Evolutionary conservation across 208 protist genomes (phyloP).

Genomic region (Paratrypanosoma confusum): DNA sequence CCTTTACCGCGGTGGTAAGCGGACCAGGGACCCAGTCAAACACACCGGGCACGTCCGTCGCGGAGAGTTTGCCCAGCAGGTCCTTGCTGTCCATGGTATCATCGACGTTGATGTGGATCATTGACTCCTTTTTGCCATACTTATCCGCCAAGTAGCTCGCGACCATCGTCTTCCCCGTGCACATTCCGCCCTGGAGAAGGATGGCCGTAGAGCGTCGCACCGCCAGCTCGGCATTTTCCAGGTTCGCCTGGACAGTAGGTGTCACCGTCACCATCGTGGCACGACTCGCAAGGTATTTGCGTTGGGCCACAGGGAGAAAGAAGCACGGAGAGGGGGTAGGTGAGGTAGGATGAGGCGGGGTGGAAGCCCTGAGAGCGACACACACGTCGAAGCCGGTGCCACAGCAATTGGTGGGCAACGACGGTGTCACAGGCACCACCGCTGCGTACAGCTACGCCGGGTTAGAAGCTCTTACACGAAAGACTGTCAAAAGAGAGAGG

Average conservation of each 20-base stretch:
- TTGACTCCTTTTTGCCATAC: slow-evolving; percentile 44
- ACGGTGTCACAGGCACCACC: too few relatives aligned
- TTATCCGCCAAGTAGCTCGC: slow-evolving; percentile 47
- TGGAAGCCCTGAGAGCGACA: background rate
- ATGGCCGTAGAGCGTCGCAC: slow-evolving; percentile 59
- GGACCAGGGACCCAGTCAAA: slow-evolving; percentile 98
- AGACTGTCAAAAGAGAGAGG: too few relatives aligned
- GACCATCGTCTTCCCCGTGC: slow-evolving; percentile 72
- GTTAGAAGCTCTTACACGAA: too few relatives aligned
- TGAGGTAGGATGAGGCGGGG: slow-evolving; percentile 1
- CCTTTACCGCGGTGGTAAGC: slow-evolving; percentile 90
- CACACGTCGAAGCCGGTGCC: too few relatives aligned
- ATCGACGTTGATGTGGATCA: slow-evolving; percentile 91
- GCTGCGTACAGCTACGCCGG: too few relatives aligned
- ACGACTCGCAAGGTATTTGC: background rate
- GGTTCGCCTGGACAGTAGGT: slow-evolving; percentile 44
- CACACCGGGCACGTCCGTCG: slow-evolving; percentile 95
- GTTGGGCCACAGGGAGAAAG: slow-evolving; percentile 2
- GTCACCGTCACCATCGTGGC: slow-evolving; percentile 54
- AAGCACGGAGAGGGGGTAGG: background rate
- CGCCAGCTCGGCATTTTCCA: slow-evolving; percentile 49
- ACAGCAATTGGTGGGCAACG: too few relatives aligned
- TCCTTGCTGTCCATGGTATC: slow-evolving; percentile 98
- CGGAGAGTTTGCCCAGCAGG: slow-evolving; percentile 98
- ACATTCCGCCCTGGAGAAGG: slow-evolving; percentile 78